Evolutionary conservation across 495 filamentous ascomycete genomes (phyloP).

Genomic region (Hypomontagnella submonticulosa): DNA sequence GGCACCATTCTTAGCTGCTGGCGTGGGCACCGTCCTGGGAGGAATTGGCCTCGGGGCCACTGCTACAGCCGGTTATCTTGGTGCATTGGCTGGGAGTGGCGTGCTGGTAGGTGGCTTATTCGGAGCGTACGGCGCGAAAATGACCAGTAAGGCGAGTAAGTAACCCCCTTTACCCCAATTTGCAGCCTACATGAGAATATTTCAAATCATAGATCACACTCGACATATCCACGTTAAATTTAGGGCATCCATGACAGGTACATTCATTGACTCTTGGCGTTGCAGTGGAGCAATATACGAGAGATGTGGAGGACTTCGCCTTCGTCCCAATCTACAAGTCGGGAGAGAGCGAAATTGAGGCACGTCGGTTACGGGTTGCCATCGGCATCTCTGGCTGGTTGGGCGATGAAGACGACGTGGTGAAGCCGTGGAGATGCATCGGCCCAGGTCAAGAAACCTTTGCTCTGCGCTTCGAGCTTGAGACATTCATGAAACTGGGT

Average conservation of each 20-base stretch:
- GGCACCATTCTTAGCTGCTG: conserved; percentile 85
- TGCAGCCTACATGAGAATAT: background rate
- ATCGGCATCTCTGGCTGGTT: conserved; percentile 91
- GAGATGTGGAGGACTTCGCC: conserved; percentile 89
- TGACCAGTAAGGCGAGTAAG: conserved; percentile 69
- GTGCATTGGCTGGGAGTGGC: conserved; percentile 78
- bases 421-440: conserved; percentile 80
- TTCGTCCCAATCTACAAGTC: conserved; percentile 75
- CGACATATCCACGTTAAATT: background rate
- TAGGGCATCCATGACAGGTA: conserved; percentile 19
- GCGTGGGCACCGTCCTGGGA: conserved; percentile 83
- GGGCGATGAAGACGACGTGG: conserved; percentile 74
- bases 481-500: conserved; percentile 80
- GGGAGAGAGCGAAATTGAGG: conserved; percentile 49
- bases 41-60: conserved; percentile 80
- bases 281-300: conserved; percentile 80
- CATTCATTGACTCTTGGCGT: conserved; percentile 63
- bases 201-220: background rate
- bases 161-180: conserved; percentile 49
- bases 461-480: conserved; percentile 85
- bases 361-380: conserved; percentile 78
- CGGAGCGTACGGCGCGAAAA: conserved; percentile 86
- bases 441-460: conserved; percentile 81
- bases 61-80: conserved; percentile 82
- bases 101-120: conserved; percentile 88